A percentile compares a stretch with the other conserved stretches of the same genome.
phyloP scores from a whole-genome alignment of 208 protist genomes.

The Wallacemonas sp. region DNA sequence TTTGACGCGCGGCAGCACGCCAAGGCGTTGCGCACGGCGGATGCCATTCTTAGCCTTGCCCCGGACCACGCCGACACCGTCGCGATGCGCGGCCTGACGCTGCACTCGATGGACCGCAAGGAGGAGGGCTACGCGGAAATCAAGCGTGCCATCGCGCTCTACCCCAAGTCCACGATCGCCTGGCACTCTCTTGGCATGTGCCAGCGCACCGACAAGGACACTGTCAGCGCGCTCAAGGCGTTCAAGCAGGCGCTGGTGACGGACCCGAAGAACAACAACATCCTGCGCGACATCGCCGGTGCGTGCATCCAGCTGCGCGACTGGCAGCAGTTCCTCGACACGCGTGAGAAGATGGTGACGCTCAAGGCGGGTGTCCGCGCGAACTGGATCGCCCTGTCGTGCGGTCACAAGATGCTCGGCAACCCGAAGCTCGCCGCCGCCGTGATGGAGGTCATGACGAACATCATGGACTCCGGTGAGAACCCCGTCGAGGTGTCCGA shows the following conservation, averaged over 20 bases:
- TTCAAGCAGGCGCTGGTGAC: constrained; percentile 83
- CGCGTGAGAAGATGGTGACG: constrained; percentile 86
- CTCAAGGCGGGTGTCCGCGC: constrained; percentile 82
- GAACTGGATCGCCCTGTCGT: constrained; percentile 88
- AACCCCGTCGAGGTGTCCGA: constrained; percentile 75
- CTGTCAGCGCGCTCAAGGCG: constrained; percentile 89
- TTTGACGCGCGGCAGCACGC: constrained; percentile 80
- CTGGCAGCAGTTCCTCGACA: constrained; percentile 88
- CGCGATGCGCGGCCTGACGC: constrained; percentile 75
- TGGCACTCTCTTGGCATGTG: constrained; percentile 96
- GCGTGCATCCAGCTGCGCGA: constrained; percentile 93
- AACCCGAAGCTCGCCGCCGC: constrained; percentile 68
- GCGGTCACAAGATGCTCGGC: constrained; percentile 76
- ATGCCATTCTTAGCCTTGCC: constrained; percentile 60
- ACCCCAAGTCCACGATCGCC: constrained; percentile 77
- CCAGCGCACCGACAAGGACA: constrained; percentile 91
- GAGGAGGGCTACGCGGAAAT: constrained; percentile 70
- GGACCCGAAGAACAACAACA: constrained; percentile 81
- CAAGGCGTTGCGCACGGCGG: constrained; percentile 77
- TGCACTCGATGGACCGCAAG: constrained; percentile 72
- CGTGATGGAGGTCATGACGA: constrained; percentile 78
- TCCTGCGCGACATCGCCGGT: constrained; percentile 89
- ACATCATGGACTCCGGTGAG: constrained; percentile 79
- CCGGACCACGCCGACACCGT: constrained; percentile 84
- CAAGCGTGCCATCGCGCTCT: constrained; percentile 52